phyloP scores from a whole-genome alignment of 2,329 filamentous ascomycete genomes.

The Fusarium virguliforme region DNA sequence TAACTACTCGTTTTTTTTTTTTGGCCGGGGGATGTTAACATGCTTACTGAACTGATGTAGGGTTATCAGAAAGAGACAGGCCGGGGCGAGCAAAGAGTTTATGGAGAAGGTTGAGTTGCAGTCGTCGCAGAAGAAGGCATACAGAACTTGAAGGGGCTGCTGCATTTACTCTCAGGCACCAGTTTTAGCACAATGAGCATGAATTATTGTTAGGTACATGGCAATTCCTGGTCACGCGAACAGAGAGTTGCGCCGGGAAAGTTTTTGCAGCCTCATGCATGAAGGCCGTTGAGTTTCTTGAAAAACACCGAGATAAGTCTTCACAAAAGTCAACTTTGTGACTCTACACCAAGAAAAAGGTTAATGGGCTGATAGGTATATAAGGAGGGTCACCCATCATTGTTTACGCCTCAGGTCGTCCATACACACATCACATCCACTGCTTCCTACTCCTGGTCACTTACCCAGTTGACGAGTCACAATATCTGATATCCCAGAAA shows the following conservation, averaged over 20 bases:
- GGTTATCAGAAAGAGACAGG: neutral
- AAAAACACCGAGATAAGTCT: neutral
- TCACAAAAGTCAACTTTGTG: neutral
- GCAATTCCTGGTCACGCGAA: no score
- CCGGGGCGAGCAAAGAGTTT: no score
- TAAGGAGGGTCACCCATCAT: neutral
- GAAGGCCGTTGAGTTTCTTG: neutral
- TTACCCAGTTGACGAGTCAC: neutral
- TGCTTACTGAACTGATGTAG: neutral
- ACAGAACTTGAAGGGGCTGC: constrained; percentile 2
- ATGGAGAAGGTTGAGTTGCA: neutral
- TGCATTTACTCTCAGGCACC: neutral
- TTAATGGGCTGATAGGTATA: neutral
- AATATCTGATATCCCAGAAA: neutral
- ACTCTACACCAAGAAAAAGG: neutral
- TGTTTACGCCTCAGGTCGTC: neutral
- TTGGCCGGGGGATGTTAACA: neutral
- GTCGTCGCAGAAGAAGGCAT: neutral
- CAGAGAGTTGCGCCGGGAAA: neutral
- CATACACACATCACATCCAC: neutral
- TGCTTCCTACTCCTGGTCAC: neutral
- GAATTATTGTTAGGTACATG: no score
- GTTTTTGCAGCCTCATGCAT: neutral
- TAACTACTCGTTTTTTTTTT: neutral
- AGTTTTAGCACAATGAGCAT: no score